Conservation (phyloP, 345 rosid genomes). For the Eucalyptus shirleyi region DNA sequence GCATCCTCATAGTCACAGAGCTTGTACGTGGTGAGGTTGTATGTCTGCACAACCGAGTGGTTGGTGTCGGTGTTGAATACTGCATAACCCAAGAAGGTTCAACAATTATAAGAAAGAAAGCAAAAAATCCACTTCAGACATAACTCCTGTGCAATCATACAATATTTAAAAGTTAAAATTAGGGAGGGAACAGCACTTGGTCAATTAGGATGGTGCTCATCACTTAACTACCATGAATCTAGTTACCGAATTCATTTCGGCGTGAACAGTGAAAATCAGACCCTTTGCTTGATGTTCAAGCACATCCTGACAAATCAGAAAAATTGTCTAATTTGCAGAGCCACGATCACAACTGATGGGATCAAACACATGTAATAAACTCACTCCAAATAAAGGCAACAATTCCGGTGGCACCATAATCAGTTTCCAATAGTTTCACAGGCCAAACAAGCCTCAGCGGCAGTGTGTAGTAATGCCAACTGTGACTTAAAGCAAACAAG, state of each 20-base stretch:
- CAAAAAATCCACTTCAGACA: background rate
- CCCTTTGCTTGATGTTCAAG: background rate
- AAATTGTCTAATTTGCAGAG: background rate
- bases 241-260: background rate
- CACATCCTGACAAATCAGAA: background rate
- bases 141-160: background rate
- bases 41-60: conserved; percentile 84
- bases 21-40: conserved; percentile 60
- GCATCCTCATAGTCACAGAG: conserved; percentile 53
- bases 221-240: background rate
- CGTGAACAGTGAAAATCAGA: background rate
- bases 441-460: background rate
- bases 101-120: background rate
- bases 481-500: background rate
- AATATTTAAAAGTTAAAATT: background rate
- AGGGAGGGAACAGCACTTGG: background rate
- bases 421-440: background rate
- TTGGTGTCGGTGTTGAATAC: conserved; percentile 89
- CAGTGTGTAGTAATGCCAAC: background rate
- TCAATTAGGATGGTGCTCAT: background rate
- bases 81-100: conserved; percentile 3
- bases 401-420: background rate
- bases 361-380: background rate
- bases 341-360: background rate
- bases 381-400: background rate